Evolutionary conservation across 805 yeast genomes (phyloP).

Genomic region (Metschnikowia picachoensis): DNA sequence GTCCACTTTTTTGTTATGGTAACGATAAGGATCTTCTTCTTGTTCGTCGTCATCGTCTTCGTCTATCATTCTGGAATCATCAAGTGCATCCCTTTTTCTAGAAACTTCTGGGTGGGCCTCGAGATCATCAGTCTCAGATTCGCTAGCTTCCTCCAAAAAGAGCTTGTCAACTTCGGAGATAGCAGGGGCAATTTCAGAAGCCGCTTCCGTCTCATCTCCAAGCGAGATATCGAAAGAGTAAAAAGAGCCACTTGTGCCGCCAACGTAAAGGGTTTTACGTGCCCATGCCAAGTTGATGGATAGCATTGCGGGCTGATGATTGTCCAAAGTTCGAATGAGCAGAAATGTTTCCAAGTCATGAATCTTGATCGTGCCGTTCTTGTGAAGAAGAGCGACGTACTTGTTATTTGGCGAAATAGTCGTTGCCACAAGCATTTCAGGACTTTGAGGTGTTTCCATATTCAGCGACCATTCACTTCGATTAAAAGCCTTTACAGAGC

Average conservation of each 20-base stretch:
- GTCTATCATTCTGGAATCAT: conserved; percentile 36
- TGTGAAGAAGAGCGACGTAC: conserved; percentile 54
- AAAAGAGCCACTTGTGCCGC: conserved; percentile 42
- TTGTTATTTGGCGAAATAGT: conserved; percentile 61
- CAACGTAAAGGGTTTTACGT: conserved; percentile 32
- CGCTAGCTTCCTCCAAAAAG: conserved; percentile 18
- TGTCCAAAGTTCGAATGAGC: conserved; percentile 22
- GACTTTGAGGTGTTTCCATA: background rate
- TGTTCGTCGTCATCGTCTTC: conserved; percentile 29
- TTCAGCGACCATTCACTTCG: conserved; percentile 34
- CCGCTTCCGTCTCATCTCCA: conserved; percentile 2
- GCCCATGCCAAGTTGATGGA: conserved; percentile 31
- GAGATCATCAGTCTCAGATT: conserved; percentile 15
- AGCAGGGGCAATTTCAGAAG: background rate
- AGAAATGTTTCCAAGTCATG: conserved; percentile 47
- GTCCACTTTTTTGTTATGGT: conserved; percentile 14
- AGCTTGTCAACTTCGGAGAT: conserved; percentile 14
- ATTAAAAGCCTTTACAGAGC: conserved; percentile 44
- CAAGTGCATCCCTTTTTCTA: conserved; percentile 24
- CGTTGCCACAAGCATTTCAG: conserved; percentile 37
- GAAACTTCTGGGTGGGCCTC: conserved; percentile 25
- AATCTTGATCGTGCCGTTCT: conserved; percentile 48
- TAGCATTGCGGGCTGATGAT: conserved; percentile 24
- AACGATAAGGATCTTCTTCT: conserved; percentile 8
- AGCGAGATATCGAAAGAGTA: conserved; percentile 21